These are phyloP conservation scores for Beauveria medogensis DNA, from an alignment of 2,329 filamentous ascomycete genomes.

Conservation along the genomic window DNA sequence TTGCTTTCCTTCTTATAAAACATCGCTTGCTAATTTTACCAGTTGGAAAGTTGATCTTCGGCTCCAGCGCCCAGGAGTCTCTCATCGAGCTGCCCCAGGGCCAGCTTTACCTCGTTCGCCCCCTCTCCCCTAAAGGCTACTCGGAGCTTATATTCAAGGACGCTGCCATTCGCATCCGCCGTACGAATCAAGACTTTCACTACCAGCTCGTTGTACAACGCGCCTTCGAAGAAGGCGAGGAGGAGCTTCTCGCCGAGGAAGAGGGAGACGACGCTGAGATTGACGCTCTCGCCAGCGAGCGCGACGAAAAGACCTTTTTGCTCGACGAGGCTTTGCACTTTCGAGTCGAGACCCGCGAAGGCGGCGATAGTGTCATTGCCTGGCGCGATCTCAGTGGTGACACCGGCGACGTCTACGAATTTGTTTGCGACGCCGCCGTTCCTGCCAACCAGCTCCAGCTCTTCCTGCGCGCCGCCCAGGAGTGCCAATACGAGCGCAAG, in stretches of 20 bases:
- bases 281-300: slow-evolving; percentile 67
- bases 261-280: slow-evolving; percentile 73
- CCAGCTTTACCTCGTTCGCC: slow-evolving; percentile 93
- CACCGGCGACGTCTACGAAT: slow-evolving; percentile 92
- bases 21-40: not conserved
- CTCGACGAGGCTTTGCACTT: slow-evolving; percentile 90
- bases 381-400: slow-evolving; percentile 96
- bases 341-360: slow-evolving; percentile 71
- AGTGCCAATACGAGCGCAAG: slow-evolving; percentile 98
- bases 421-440: slow-evolving; percentile 77
- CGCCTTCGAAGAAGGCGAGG: slow-evolving; percentile 95
- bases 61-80: slow-evolving; percentile 77
- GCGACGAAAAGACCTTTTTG: slow-evolving; percentile 95
- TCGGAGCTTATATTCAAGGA: slow-evolving; percentile 99
- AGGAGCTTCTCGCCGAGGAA: slow-evolving; percentile 82
- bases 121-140: slow-evolving; percentile 91
- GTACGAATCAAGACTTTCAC: slow-evolving; percentile 90
- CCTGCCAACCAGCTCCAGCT: slow-evolving; percentile 62
- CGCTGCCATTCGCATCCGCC: slow-evolving; percentile 82
- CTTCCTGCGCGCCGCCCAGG: slow-evolving; percentile 74
- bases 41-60: slow-evolving; percentile 93
- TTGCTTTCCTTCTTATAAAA: not conserved
- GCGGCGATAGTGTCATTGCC: slow-evolving; percentile 77
- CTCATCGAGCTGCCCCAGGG: slow-evolving; percentile 92
- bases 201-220: slow-evolving; percentile 96